Evolutionary conservation across 176 grass and related monocot genomes (phyloP), one percentile per base, ranked within the genome.

Genomic region (Eleusine coracana): DNA sequence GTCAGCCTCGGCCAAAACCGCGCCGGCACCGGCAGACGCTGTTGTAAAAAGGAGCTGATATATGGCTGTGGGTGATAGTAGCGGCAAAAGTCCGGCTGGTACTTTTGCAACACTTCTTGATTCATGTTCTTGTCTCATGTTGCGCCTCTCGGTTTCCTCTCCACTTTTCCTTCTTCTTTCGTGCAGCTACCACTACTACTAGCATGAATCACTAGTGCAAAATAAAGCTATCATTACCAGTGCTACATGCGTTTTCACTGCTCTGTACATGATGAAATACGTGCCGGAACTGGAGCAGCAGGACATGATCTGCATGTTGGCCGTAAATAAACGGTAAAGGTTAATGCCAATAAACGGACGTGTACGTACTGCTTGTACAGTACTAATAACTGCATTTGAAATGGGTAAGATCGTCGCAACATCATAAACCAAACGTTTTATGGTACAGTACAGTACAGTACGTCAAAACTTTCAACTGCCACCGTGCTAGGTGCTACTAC

Each of bases 101-200:
- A 52, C 73, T 71, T 44, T 63, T 45, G n/a, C 56, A 14, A 64
- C 28, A n/a, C 25, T 20, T 78, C 82, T 78, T 83, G 58, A 46
- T 78, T 66, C 20, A 67, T 38, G 5, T 28, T 64, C 45, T 83
- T 71, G 80, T 78, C 80, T 46, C 80, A 66, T 72, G 36, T 51
- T 56, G 2, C 23, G 2, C 14, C 15, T 70, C 16, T 55, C 51
- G 15, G 34, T 27, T 11, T 46, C 44, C 44, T 10, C 11, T 9
- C 41, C 41, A 23, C 37, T 15, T 7, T 21, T 29, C 8, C 3
- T 25, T 55, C 71, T 74, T 36, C 71, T 7, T 74, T 56, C 9
- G 11, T 4, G 11, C 34, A 41, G 70, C 23, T 1, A 3, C 9
- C 5, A 56, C 5, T 4, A 21, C 2, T 17, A 2, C 50, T 34